These are phyloP conservation scores for Fusarium redolens DNA, from an alignment of 2,329 filamentous ascomycete genomes.

Conservation along the genomic window DNA sequence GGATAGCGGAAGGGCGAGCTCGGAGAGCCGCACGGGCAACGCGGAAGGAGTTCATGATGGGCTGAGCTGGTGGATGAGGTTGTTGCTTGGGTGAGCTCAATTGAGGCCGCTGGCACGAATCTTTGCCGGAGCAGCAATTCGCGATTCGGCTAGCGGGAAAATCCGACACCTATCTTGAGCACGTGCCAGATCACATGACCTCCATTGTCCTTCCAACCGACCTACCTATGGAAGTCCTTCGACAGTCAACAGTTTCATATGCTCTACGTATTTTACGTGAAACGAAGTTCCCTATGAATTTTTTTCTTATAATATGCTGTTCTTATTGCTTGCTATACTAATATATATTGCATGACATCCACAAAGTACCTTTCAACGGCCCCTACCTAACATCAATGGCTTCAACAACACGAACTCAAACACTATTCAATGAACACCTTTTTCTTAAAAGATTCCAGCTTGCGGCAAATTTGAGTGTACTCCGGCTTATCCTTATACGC, in stretches of 20 bases:
- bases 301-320: neutral
- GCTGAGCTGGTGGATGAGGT: slow-evolving; percentile 61
- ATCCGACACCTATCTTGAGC: slow-evolving; percentile 50
- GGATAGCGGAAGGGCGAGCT: slow-evolving; percentile 81
- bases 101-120: slow-evolving; percentile 61
- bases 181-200: slow-evolving; percentile 50
- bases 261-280: neutral
- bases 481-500: neutral
- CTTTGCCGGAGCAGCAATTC: slow-evolving; percentile 56
- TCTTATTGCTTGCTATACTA: no score
- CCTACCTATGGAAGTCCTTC: neutral
- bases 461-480: neutral
- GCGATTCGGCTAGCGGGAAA: slow-evolving; percentile 54
- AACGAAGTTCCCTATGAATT: neutral
- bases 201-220: neutral
- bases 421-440: neutral
- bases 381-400: neutral
- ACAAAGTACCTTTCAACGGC: neutral
- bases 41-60: slow-evolving; percentile 93
- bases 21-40: slow-evolving; percentile 90
- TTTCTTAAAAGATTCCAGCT: neutral
- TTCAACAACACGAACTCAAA: neutral
- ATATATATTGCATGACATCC: neutral
- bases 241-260: neutral
- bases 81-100: slow-evolving; percentile 59